These are phyloP conservation scores for Colletotrichum sp. DNA, from an alignment of 2,329 filamentous ascomycete genomes.

Conservation along the genomic window DNA sequence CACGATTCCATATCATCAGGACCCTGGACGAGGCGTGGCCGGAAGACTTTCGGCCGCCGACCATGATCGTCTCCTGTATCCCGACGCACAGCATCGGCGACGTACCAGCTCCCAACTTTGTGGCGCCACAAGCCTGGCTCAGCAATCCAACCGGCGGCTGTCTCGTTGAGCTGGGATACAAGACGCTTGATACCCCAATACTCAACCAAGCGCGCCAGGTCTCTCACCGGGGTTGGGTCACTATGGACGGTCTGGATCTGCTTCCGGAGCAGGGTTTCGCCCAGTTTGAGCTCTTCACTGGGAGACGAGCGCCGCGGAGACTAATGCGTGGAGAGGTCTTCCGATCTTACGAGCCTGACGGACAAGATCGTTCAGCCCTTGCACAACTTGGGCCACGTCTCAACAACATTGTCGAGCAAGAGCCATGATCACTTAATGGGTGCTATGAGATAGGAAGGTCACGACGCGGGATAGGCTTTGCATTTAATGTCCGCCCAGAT, in stretches of 20 bases:
- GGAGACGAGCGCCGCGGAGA: constrained; percentile 68
- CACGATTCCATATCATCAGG: constrained; percentile 62
- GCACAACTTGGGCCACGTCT: constrained; percentile 44
- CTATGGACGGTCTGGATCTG: constrained; percentile 77
- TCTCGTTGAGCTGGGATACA: constrained; percentile 76
- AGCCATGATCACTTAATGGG: constrained; percentile 31
- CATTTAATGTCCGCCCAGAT: not conserved
- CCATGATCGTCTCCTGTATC: constrained; percentile 78
- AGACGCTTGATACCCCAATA: constrained; percentile 73
- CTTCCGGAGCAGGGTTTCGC: constrained; percentile 81
- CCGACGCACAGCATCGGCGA: constrained; percentile 71
- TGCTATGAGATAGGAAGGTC: not conserved
- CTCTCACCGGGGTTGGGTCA: constrained; percentile 70
- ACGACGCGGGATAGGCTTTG: not conserved
- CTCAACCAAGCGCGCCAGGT: constrained; percentile 68
- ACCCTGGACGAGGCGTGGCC: constrained; percentile 69
- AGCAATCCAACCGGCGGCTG: constrained; percentile 76
- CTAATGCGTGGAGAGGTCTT: constrained; percentile 73
- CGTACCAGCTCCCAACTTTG: constrained; percentile 70
- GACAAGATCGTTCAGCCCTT: constrained; percentile 42
- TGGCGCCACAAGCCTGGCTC: constrained; percentile 72
- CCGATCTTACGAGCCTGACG: constrained; percentile 43
- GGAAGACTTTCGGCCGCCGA: constrained; percentile 63
- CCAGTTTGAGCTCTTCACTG: constrained; percentile 82
- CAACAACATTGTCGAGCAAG: constrained; percentile 43